A percentile compares a stretch with the other conserved stretches of the same genome.
phyloP scores from a whole-genome alignment of 2,329 filamentous ascomycete genomes.

The Neofusicoccum sp. region DNA sequence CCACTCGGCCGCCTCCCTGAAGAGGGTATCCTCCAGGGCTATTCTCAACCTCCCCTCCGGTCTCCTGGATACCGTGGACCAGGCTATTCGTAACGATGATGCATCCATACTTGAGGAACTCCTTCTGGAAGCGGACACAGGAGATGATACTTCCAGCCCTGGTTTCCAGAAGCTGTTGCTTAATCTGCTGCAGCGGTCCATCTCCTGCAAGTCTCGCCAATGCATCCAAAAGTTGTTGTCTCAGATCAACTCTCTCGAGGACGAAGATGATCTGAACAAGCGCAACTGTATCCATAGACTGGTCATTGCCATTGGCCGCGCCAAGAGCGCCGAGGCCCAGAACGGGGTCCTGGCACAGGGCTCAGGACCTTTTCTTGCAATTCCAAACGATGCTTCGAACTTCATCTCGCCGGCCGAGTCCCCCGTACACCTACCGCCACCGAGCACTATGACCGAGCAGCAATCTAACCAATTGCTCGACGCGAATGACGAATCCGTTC shows the following conservation, averaged over 20 bases:
- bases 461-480: conserved; percentile 59
- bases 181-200: conserved; percentile 74
- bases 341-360: conserved; percentile 47
- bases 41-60: conserved; percentile 68
- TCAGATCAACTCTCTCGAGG: conserved; percentile 70
- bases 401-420: conserved; percentile 79
- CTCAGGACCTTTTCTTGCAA: conserved; percentile 31
- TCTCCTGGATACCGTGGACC: conserved; percentile 69
- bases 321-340: conserved; percentile 55
- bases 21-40: conserved; percentile 72
- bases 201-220: conserved; percentile 65
- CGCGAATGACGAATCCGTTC: conserved; percentile 72
- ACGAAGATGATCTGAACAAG: conserved; percentile 88
- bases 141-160: conserved; percentile 46
- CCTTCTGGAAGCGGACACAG: conserved; percentile 58
- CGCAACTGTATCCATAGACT: conserved; percentile 91
- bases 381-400: conserved; percentile 58
- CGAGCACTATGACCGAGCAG: conserved; percentile 65
- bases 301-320: conserved; percentile 85
- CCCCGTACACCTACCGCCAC: conserved; percentile 60
- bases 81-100: conserved; percentile 69
- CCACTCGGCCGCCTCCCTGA: conserved; percentile 67
- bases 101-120: conserved; percentile 54
- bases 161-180: conserved; percentile 68
- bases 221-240: conserved; percentile 71